phyloP scores from a whole-genome alignment of 2,329 filamentous ascomycete genomes.

The Claviceps digitariae region DNA sequence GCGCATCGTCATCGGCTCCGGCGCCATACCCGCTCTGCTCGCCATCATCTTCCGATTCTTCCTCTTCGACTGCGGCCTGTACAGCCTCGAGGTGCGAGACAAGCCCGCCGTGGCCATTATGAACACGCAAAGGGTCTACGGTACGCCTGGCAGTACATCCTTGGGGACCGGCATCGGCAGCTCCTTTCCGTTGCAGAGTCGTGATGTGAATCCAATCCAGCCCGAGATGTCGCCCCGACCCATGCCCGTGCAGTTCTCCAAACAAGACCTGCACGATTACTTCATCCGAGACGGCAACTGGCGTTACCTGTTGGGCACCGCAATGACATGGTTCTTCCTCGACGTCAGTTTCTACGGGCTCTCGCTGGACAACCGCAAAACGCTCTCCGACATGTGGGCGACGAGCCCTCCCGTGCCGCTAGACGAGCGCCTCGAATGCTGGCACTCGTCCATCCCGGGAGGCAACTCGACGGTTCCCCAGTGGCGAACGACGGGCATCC shows the following conservation, averaged over 20 bases:
- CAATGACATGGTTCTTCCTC: constrained; percentile 37
- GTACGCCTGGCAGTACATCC: constrained; percentile 15
- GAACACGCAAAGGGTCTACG: constrained; percentile 47
- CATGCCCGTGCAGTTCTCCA: constrained; percentile 35
- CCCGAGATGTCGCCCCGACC: constrained; percentile 21
- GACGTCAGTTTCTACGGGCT: constrained; percentile 42
- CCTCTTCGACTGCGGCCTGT: constrained; percentile 52
- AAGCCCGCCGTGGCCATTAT: constrained; percentile 44
- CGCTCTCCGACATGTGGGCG: constrained; percentile 24
- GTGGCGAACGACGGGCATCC: constrained; percentile 27
- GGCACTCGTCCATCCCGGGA: constrained; percentile 28
- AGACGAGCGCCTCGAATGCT: constrained; percentile 28
- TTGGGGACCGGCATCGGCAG: constrained; percentile 8
- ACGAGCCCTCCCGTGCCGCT: constrained; percentile 21
- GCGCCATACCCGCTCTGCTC: constrained; percentile 48
- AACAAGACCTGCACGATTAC: constrained; percentile 33
- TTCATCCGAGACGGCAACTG: constrained; percentile 29
- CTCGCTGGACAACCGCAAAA: constrained; percentile 29
- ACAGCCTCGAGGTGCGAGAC: constrained; percentile 50
- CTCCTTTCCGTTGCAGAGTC: constrained; percentile 11
- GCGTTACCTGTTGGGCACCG: constrained; percentile 26
- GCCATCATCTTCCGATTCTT: constrained; percentile 54
- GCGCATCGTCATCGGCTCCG: constrained; percentile 53
- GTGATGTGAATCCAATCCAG: constrained; percentile 14
- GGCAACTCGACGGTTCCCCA: constrained; percentile 30